Evolutionary conservation across 1,284 basidiomycete species (phyloP).

Genomic region (Tilletia horrida): DNA sequence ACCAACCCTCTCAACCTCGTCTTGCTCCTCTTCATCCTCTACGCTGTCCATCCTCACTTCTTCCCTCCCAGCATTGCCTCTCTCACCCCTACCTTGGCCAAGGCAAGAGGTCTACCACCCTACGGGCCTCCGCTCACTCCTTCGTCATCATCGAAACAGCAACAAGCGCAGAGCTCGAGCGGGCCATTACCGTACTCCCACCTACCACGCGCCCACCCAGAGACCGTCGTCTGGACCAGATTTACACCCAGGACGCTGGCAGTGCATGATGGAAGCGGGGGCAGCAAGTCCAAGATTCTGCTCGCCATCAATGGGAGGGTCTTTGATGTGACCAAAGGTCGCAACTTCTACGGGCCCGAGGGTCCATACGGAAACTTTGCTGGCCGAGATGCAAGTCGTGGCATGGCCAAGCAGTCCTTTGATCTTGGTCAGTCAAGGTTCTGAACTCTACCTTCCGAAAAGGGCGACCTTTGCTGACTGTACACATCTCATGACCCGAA

Average conservation of each 20-base stretch:
- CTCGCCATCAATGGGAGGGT: constrained; percentile 82
- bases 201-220: constrained; percentile 42
- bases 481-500: constrained; percentile 3
- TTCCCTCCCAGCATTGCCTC: constrained; percentile 32
- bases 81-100: constrained; percentile 21
- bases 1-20: constrained; percentile 44
- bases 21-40: constrained; percentile 33
- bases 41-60: constrained; percentile 35
- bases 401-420: constrained; percentile 96
- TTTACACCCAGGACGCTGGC: constrained; percentile 52
- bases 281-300: constrained; percentile 64
- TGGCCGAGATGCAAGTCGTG: constrained; percentile 84
- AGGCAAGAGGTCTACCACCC: constrained; percentile 28
- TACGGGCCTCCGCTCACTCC: constrained; percentile 22
- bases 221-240: constrained; percentile 39
- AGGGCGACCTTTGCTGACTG: background rate
- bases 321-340: constrained; percentile 83
- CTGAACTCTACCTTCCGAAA: too few relatives aligned
- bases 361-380: constrained; percentile 97
- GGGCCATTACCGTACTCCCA: constrained; percentile 35
- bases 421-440: constrained; percentile 72
- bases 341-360: constrained; percentile 91
- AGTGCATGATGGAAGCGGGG: constrained; percentile 44
- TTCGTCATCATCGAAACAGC: background rate
- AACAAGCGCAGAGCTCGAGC: background rate